A percentile compares a stretch with the other conserved stretches of the same genome.
These are phyloP conservation scores for Candida ortonii DNA, from an alignment of 805 yeast species.

Conservation along the genomic window DNA sequence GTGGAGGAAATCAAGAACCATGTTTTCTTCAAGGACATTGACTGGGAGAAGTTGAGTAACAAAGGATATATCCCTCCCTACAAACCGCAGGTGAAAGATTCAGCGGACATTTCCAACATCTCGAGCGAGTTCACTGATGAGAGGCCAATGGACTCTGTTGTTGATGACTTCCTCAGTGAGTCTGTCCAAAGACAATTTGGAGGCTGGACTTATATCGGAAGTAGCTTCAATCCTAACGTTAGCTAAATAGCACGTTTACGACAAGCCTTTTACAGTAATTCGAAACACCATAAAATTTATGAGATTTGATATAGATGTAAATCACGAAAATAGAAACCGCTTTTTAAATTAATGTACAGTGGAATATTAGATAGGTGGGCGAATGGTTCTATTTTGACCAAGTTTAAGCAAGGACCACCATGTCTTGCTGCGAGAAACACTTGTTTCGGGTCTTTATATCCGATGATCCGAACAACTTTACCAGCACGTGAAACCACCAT, in stretches of 20 bases:
- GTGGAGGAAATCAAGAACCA: constrained; percentile 82
- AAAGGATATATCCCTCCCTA: constrained; percentile 94
- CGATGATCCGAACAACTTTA: too few species aligned
- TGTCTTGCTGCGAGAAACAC: too few species aligned
- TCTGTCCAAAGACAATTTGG: constrained; percentile 98
- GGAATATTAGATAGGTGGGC: too few species aligned
- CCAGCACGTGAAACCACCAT: constrained; percentile 88
- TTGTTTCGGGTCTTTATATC: too few species aligned
- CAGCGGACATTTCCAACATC: constrained; percentile 88
- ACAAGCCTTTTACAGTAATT: too few species aligned
- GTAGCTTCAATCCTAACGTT: constrained; percentile 28
- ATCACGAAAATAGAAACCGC: too few species aligned
- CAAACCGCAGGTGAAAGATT: constrained; percentile 84
- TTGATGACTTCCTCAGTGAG: constrained; percentile 86
- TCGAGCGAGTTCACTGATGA: constrained; percentile 91
- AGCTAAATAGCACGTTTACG: too few species aligned
- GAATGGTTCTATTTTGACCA: too few species aligned
- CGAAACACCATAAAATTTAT: too few species aligned
- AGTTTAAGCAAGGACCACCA: too few species aligned
- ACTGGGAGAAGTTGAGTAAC: constrained; percentile 78
- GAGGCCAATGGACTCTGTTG: constrained; percentile 92
- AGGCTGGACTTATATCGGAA: constrained; percentile 94
- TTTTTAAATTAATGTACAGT: too few species aligned
- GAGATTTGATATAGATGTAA: too few species aligned
- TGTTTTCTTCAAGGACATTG: constrained; percentile 82